Conservation (phyloP, 176 grass and related monocot genomes). For the Raddia distichophylla region DNA sequence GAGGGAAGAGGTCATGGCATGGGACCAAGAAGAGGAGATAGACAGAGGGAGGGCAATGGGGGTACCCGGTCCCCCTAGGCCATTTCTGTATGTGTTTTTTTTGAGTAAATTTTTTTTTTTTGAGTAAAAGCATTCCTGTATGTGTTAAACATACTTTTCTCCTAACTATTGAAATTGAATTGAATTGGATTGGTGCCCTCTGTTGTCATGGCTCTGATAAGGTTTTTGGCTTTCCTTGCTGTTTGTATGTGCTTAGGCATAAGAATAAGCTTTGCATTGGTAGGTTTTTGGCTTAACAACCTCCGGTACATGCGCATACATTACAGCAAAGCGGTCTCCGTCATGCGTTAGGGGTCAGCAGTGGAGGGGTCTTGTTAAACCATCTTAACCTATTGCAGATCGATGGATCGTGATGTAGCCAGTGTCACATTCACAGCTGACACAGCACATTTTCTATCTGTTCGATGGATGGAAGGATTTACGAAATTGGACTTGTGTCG, state of each 20-base stretch:
- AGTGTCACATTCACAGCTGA: background rate
- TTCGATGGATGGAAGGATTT: background rate
- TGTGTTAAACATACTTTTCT: background rate
- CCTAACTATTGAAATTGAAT: background rate
- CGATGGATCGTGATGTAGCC: background rate
- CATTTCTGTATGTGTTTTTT: too few species aligned
- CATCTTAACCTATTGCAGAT: slow-evolving; percentile 1
- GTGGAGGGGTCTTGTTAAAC: slow-evolving; percentile 31
- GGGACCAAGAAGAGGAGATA: slow-evolving; percentile 5
- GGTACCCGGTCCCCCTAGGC: background rate
- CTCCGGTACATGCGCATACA: background rate
- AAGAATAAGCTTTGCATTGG: background rate
- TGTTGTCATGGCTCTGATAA: background rate
- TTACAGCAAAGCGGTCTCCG: background rate
- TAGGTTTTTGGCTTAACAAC: background rate
- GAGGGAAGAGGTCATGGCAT: slow-evolving; percentile 12
- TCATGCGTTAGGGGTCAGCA: slow-evolving; percentile 25
- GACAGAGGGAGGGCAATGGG: background rate
- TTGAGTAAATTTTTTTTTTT: too few species aligned
- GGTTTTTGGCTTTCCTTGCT: background rate
- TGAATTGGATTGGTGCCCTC: background rate
- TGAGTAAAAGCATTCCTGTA: too few species aligned
- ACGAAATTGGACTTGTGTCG: background rate
- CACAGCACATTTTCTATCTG: too few species aligned
- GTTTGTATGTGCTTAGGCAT: background rate